Base-by-base conservation (phyloP, 495 filamentous ascomycete species). In the Trichoderma reesei region DNA sequence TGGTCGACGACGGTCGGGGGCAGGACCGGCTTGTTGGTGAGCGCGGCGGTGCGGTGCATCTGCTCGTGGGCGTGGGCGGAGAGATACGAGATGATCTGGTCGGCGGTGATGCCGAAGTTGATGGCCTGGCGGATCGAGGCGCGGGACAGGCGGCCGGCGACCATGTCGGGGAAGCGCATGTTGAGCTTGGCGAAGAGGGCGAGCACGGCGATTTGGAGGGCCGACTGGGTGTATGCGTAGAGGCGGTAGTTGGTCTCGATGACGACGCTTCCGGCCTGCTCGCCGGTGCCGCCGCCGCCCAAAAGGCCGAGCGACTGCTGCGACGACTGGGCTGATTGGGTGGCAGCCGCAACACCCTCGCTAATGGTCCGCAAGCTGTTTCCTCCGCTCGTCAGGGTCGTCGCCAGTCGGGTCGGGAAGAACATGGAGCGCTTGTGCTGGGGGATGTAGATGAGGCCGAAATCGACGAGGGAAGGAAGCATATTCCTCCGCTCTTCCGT, bases 191-290 rank as follows among this genome's bases (percentile, higher is more conserved):
- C 82, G 77, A 98, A 98, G 65, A 98, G 87, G 39, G 86, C 85
- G n/a, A 98, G 85, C 60, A 98, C 89, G 62, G 91, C 90, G 67
- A 97, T 98, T 73, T 96, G 92, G 0, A 98, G 83, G 0, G 90
- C 90, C 0, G 91, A 96, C 33, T 85, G 86, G 6, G 95, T 97
- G 77, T 98, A 98, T 38, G 94, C 94, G 76, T 98, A 98, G 67
- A 98, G 75, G 36, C 94, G 90, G 77, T 97, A 97, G 77, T 98
- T 98, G n/a, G 94, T 98, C 80, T 98, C 94, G 68, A 98, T 82
- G 68, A 98, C 89, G 70, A 98, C 90, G 79, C 92, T 93, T 41
- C 92, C 93, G 63, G 86, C 85, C 44, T 82, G 78, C 26, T 41
- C 76, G 62, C 20, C 72, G 26, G 26, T 26, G 64, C 51, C 70